Percentiles rank a stretch among this genome's conserved stretches.
Conservation (phyloP, 352 stramenopile species). For the Globisporangium cederbergense region DNA sequence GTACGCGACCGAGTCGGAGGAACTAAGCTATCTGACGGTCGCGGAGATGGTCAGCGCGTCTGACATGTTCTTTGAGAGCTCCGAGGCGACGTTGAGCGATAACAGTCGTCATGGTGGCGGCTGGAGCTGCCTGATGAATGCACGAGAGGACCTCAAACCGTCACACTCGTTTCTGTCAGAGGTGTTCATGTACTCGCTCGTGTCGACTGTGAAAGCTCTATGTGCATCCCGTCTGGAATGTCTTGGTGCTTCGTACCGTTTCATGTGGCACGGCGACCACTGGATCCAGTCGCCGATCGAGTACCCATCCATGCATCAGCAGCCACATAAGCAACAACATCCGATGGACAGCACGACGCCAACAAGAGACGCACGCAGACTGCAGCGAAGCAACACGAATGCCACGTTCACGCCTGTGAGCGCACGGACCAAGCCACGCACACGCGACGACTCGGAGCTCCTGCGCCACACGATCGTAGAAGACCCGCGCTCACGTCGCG, state of each 20-base stretch:
- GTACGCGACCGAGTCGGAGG: conserved; percentile 16
- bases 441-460: conserved; percentile 43
- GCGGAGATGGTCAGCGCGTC: conserved; percentile 13
- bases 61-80: conserved; percentile 26
- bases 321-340: not conserved
- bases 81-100: not conserved
- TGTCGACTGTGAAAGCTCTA: conserved; percentile 50
- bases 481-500: conserved; percentile 7
- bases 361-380: not conserved
- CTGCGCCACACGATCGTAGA: conserved; percentile 16
- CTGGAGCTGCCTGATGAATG: conserved; percentile 29
- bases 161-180: conserved; percentile 42
- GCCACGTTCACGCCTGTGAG: conserved; percentile 5
- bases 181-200: conserved; percentile 56
- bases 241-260: conserved; percentile 43
- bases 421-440: conserved; percentile 22
- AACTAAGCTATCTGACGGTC: conserved; percentile 10
- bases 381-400: conserved; percentile 20
- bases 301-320: conserved; percentile 22
- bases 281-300: conserved; percentile 62
- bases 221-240: conserved; percentile 55
- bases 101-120: not conserved
- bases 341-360: not conserved
- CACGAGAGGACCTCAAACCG: conserved; percentile 42
- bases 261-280: conserved; percentile 47